Conservation (phyloP, 257 asterid genomes). For the Jasminum sambac region DNA sequence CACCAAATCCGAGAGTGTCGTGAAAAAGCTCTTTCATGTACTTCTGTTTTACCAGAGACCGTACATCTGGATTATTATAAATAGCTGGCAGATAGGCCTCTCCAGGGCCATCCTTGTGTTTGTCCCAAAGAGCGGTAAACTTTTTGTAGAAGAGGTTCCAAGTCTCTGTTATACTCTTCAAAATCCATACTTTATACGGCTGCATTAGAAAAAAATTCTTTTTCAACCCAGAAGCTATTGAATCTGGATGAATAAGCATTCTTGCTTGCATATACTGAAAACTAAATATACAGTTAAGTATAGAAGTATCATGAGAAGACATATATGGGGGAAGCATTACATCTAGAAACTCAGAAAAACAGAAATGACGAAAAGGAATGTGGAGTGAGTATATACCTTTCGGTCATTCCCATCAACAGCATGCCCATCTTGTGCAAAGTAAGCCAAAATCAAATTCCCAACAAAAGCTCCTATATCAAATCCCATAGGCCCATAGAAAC, state of each 20-base stretch:
- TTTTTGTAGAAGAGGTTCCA: conserved; percentile 82
- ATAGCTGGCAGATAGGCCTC: conserved; percentile 92
- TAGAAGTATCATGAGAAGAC: conserved; percentile 1
- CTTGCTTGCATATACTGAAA: not conserved
- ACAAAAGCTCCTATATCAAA: conserved; percentile 91
- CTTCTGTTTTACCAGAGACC: conserved; percentile 48
- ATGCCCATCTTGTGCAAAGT: conserved; percentile 96
- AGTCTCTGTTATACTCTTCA: conserved; percentile 77
- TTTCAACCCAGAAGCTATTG: not conserved
- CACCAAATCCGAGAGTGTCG: conserved; percentile 92
- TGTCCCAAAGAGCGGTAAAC: conserved; percentile 86
- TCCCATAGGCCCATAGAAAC: conserved; percentile 94
- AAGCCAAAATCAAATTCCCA: conserved; percentile 85
- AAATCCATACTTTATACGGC: conserved; percentile 78
- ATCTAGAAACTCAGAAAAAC: conserved; percentile 1
- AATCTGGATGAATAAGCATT: not conserved
- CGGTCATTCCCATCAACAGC: conserved; percentile 64
- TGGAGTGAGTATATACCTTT: conserved; percentile 38
- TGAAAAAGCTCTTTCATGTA: conserved; percentile 79
- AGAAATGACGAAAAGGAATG: conserved; percentile 5
- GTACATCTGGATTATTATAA: conserved; percentile 68
- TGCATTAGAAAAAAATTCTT: conserved; percentile 29
- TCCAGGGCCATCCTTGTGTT: conserved; percentile 85
- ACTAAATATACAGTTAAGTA: conserved; percentile 1
- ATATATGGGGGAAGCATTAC: not conserved